A percentile compares a stretch with the other conserved stretches of the same genome.
phyloP scores from a whole-genome alignment of 345 rosid genomes.

The Garcia nutans region DNA sequence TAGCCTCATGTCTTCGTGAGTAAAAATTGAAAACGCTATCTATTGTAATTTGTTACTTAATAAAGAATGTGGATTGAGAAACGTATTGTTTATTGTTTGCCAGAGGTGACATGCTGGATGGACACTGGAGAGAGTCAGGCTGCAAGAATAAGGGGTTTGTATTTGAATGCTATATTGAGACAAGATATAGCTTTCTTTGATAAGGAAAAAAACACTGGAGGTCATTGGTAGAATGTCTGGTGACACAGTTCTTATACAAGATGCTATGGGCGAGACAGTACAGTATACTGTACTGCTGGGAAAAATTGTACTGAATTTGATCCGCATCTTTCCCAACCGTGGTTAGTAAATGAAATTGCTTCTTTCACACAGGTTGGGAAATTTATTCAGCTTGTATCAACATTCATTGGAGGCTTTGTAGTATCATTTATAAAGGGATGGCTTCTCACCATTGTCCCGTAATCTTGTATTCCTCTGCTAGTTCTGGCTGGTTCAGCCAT shows the following conservation, averaged over 20 bases:
- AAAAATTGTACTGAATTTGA: background rate
- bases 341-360: background rate
- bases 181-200: slow-evolving; percentile 86
- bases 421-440: slow-evolving; percentile 78
- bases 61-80: slow-evolving; percentile 1
- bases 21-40: background rate
- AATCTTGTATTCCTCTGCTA: slow-evolving; percentile 63
- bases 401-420: slow-evolving; percentile 76
- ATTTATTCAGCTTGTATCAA: slow-evolving; percentile 62
- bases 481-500: slow-evolving; percentile 58
- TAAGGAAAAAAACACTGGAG: slow-evolving; percentile 77
- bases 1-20: slow-evolving; percentile 78
- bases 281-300: no score
- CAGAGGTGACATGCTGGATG: slow-evolving; percentile 93
- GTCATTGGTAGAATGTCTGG: slow-evolving; percentile 97
- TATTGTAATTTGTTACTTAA: background rate
- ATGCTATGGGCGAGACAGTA: slow-evolving; percentile 98
- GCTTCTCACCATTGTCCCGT: slow-evolving; percentile 80
- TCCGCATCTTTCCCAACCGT: background rate
- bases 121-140: slow-evolving; percentile 89
- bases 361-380: slow-evolving; percentile 68
- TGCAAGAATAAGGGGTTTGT: slow-evolving; percentile 60
- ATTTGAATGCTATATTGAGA: slow-evolving; percentile 71
- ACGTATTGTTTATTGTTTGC: slow-evolving; percentile 16
- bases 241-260: slow-evolving; percentile 88